Conservation (phyloP, 2,329 filamentous ascomycete genomes). For the Aspergillus ochraceus region DNA sequence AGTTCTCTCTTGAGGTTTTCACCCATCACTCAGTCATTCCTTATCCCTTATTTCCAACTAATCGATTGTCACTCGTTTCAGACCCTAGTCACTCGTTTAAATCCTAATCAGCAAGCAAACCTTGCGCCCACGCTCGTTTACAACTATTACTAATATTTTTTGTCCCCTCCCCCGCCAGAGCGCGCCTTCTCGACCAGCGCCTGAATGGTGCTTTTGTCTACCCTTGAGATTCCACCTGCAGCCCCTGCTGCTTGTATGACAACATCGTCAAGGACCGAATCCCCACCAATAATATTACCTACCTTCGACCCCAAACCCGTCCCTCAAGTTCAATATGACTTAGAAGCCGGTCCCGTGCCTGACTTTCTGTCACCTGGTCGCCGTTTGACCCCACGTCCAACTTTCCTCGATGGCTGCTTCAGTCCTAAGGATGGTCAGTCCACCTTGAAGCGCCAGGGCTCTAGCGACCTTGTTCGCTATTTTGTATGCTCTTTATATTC, state of each 20-base stretch:
- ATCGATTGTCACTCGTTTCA: neutral
- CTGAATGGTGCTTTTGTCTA: neutral
- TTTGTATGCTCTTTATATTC: slow-evolving; percentile 46
- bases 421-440: neutral
- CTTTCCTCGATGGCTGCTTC: neutral
- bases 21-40: neutral
- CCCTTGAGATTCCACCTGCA: neutral
- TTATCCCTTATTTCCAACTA: neutral
- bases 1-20: neutral
- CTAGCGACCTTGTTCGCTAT: slow-evolving; percentile 59
- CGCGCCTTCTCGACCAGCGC: neutral
- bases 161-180: neutral
- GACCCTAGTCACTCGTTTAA: neutral
- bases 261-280: neutral
- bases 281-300: neutral
- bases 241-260: neutral
- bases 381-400: neutral
- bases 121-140: neutral
- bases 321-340: neutral
- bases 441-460: slow-evolving; percentile 21
- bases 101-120: neutral
- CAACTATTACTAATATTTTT: neutral
- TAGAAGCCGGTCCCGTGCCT: neutral
- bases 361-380: neutral
- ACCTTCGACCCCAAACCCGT: neutral